Evolutionary conservation across 495 filamentous ascomycete genomes (phyloP), one percentile per base, ranked within the genome.

Genomic region (Halenospora varia): DNA sequence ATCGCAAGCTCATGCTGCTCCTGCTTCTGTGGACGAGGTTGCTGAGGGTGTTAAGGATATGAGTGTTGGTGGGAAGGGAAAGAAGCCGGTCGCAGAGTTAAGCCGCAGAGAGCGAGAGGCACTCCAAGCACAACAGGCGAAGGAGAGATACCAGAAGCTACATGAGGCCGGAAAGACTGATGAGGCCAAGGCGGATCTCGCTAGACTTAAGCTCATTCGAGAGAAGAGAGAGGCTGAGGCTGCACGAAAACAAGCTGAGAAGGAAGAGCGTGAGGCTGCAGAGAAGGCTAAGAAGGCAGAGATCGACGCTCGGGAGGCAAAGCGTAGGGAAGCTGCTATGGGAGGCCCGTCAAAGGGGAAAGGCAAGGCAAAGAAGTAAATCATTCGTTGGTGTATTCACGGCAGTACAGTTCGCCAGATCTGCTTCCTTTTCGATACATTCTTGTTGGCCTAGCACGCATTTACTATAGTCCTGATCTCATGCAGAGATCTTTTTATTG

Each of bases 161-260:
- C 94, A 98, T 65, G 90, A 90, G 55, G 90, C 90, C 64, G 94
- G 94, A 54, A 97, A 97, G 81, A 97, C 94, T 40, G 95, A 98
- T 53, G 90, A 97, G 77, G 94, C 93, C 19, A 88, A 87, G 63
- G 85, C 90, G n/a, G 94, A 98, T 77, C 64, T 97, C 66, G 94
- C 89, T 50, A 77, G 94, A 52, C 69, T 98, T 67, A 81, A 75
- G 62, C 65, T 92, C 51, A 89, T 98, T 55, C 79, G 85, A 22
- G 89, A 96, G 79, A 86, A 88, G 77, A 80, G 94, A 35, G 94
- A 94, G 69, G 86, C 87, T 24, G 93, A 96, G 68, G 82, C 89
- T 22, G 79, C 78, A 8, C 60, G 78, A 57, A 81, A 78, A 62
- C 74, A 77, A 78, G 80, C 78, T 6, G 88, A 92, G 76, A 88